phyloP scores from a whole-genome alignment of 257 asterid species.

The Rhazya stricta region DNA sequence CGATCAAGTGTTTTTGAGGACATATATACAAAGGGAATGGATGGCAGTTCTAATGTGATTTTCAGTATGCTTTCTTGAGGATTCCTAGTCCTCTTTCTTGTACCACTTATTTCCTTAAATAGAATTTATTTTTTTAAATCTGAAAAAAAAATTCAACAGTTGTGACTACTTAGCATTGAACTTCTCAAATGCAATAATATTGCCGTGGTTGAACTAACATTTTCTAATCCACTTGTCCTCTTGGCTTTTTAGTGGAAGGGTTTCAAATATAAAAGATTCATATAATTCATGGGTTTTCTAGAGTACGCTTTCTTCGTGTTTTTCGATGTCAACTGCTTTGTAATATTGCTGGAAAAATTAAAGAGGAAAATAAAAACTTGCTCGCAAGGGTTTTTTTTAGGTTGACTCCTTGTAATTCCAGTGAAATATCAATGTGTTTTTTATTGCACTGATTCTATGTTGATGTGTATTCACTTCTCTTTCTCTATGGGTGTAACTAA shows the following conservation, averaged over 20 bases:
- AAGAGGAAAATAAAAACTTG: neutral
- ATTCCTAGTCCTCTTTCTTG: neutral
- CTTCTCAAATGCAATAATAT: neutral
- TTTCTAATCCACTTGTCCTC: no score
- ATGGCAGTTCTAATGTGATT: neutral
- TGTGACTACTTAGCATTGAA: neutral
- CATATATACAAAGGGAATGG: neutral
- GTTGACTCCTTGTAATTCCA: neutral
- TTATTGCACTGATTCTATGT: neutral
- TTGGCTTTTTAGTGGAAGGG: no score
- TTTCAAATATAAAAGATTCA: no score
- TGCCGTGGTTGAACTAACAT: neutral
- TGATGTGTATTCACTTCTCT: neutral
- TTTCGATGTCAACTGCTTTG: neutral
- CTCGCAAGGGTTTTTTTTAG: neutral
- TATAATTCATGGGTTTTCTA: no score
- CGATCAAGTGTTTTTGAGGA: neutral
- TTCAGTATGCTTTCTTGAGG: neutral
- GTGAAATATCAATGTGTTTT: neutral
- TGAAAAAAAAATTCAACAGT: neutral
- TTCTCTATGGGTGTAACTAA: neutral
- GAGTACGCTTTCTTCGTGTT: no score
- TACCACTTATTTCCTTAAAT: neutral
- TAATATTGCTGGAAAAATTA: no score
- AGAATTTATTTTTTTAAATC: neutral